Evolutionary conservation across 495 filamentous ascomycete species (phyloP).

Genomic region (Lophiotrema nucula): DNA sequence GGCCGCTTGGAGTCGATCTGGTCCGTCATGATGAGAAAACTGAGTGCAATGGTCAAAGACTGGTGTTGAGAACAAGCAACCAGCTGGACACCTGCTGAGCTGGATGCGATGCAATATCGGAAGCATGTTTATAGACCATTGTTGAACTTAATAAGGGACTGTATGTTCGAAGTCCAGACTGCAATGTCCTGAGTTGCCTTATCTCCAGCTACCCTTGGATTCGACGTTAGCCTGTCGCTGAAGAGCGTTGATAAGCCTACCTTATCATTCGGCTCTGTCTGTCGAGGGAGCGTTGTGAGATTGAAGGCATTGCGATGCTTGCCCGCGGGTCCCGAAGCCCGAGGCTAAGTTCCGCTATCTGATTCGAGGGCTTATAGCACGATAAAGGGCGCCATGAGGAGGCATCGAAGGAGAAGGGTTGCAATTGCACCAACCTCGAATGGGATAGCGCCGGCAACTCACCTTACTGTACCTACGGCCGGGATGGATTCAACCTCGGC

Average conservation of each 20-base stretch:
- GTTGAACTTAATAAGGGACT: not conserved
- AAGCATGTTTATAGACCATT: not conserved
- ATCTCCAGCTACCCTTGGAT: not conserved
- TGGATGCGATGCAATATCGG: not conserved
- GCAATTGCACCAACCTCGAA: too few relatives aligned
- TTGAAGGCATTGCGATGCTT: too few relatives aligned
- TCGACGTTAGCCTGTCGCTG: not conserved
- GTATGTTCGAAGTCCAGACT: not conserved
- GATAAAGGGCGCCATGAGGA: not conserved
- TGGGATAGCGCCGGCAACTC: not conserved
- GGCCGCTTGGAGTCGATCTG: slow-evolving; percentile 1
- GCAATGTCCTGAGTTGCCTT: not conserved
- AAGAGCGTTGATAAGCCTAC: not conserved
- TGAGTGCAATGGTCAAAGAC: not conserved
- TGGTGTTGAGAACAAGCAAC: not conserved
- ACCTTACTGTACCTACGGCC: not conserved
- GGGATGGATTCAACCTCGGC: not conserved
- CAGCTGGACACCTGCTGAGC: not conserved
- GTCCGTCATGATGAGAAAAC: not conserved
- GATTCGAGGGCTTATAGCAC: not conserved
- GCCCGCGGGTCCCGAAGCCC: slow-evolving; percentile 2
- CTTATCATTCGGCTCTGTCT: not conserved
- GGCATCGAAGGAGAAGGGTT: too few relatives aligned
- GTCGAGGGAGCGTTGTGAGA: too few relatives aligned
- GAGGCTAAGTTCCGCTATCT: not conserved